Conservation (phyloP, 1,139 yeast genomes). For the Lizanozyma gosingica region DNA sequence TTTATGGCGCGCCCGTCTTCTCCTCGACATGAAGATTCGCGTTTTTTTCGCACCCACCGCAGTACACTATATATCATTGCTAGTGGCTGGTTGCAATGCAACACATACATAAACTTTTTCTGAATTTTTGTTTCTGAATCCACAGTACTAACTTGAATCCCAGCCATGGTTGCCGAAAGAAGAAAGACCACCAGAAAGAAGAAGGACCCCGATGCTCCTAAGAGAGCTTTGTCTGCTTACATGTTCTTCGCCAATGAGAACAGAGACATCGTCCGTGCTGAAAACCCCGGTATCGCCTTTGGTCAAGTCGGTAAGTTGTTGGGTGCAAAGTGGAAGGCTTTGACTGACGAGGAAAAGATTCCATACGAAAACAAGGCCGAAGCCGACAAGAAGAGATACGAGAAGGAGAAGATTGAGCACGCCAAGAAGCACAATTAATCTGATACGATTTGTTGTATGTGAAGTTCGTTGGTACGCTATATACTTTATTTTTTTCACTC, state of each 20-base stretch:
- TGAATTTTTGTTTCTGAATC: neutral
- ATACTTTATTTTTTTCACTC: neutral
- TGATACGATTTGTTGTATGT: too few relatives aligned
- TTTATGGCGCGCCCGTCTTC: neutral
- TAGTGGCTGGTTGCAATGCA: too few relatives aligned
- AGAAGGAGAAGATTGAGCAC: conserved; percentile 90
- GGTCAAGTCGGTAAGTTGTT: conserved; percentile 88
- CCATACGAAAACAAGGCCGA: conserved; percentile 93
- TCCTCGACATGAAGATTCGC: neutral
- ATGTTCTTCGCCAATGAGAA: conserved; percentile 97
- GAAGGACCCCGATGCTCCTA: conserved; percentile 97
- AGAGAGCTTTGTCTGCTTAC: conserved; percentile 96
- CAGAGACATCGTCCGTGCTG: conserved; percentile 91
- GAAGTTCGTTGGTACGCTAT: too few relatives aligned
- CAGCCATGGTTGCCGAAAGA: conserved; percentile 24
- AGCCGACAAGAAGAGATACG: conserved; percentile 95
- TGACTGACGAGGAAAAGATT: conserved; percentile 67
- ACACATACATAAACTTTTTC: too few relatives aligned
- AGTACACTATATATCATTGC: neutral
- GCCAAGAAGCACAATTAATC: conserved; percentile 29
- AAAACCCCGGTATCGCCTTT: conserved; percentile 88
- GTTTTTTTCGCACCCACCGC: neutral
- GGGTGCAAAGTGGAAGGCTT: conserved; percentile 96
- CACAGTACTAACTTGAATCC: neutral
- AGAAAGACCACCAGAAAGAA: conserved; percentile 42